Percentiles rank a stretch among this genome's conserved stretches.
phyloP scores from a whole-genome alignment of 2,329 filamentous ascomycete genomes.

The Cordyceps militaris region DNA sequence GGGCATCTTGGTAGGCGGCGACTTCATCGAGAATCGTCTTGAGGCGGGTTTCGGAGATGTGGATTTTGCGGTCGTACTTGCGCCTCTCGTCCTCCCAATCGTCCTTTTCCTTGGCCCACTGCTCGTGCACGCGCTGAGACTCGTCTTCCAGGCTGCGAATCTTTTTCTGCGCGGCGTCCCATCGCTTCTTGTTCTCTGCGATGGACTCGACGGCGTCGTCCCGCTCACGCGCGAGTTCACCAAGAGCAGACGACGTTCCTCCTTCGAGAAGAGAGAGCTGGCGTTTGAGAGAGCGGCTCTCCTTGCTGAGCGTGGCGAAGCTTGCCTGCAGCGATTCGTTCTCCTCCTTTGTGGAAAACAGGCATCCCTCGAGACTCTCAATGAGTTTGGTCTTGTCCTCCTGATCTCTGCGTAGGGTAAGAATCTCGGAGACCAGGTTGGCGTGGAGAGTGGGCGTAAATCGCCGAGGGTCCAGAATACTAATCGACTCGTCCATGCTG shows the following conservation, averaged over 20 bases:
- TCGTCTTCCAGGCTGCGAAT: slow-evolving; percentile 76
- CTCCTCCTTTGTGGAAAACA: slow-evolving; percentile 66
- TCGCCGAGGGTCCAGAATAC: slow-evolving; percentile 76
- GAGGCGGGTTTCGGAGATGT: slow-evolving; percentile 82
- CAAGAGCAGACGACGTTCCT: slow-evolving; percentile 77
- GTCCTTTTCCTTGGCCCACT: slow-evolving; percentile 81
- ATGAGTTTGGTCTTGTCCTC: slow-evolving; percentile 86
- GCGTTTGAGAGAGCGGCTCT: slow-evolving; percentile 72
- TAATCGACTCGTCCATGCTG: slow-evolving; percentile 59
- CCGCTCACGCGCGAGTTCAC: slow-evolving; percentile 75
- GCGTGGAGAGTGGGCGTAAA: slow-evolving; percentile 95
- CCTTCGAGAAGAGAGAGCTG: slow-evolving; percentile 83
- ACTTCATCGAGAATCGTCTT: slow-evolving; percentile 83
- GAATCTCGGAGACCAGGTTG: slow-evolving; percentile 88
- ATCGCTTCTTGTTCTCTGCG: slow-evolving; percentile 64
- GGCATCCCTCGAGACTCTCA: slow-evolving; percentile 68
- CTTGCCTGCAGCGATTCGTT: slow-evolving; percentile 62
- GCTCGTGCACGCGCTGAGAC: slow-evolving; percentile 64
- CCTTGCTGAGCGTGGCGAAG: slow-evolving; percentile 59
- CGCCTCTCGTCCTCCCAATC: slow-evolving; percentile 78
- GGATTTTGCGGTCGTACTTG: slow-evolving; percentile 73
- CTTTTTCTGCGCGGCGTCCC: slow-evolving; percentile 74
- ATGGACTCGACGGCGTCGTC: slow-evolving; percentile 72
- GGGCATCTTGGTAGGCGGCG: slow-evolving; percentile 56
- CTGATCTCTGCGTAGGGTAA: slow-evolving; percentile 77